A percentile compares a stretch with the other conserved stretches of the same genome.
These are phyloP conservation scores for Phlyctochytrium bullatum DNA, from an alignment of 192 early-diverging fungal genomes.

Conservation along the genomic window DNA sequence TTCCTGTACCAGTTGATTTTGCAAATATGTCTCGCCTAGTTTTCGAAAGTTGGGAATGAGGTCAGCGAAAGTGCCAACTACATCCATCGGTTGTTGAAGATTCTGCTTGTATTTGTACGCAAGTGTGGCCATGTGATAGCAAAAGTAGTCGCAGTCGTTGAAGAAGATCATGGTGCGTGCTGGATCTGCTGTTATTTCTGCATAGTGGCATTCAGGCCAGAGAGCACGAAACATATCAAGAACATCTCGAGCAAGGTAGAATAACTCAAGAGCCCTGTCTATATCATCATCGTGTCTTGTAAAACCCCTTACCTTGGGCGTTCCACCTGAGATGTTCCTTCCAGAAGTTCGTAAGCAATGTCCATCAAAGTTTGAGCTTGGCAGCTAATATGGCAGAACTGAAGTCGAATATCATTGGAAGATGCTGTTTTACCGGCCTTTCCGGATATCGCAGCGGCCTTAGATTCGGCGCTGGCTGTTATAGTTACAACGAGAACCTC, in stretches of 20 bases:
- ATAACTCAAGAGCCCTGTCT: conserved; percentile 24
- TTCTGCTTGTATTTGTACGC: conserved; percentile 48
- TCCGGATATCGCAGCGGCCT: too few species aligned
- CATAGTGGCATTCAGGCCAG: conserved; percentile 59
- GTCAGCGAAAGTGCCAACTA: conserved; percentile 49
- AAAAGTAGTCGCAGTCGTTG: conserved; percentile 66
- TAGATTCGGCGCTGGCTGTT: too few species aligned
- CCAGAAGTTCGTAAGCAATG: conserved; percentile 29
- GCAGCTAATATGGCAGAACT: conserved; percentile 29
- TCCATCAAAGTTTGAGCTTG: conserved; percentile 44
- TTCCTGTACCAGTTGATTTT: conserved; percentile 51
- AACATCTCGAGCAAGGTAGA: conserved; percentile 39
- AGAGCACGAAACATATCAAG: conserved; percentile 62
- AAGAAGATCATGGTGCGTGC: conserved; percentile 59
- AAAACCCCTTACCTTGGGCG: conserved; percentile 17
- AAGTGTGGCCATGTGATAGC: conserved; percentile 32
- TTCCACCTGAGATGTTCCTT: conserved; percentile 12
- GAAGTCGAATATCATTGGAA: conserved; percentile 22
- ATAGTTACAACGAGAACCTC: too few species aligned
- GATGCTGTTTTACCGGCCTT: too few species aligned
- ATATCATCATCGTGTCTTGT: not conserved
- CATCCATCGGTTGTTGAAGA: conserved; percentile 32
- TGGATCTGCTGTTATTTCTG: conserved; percentile 48
- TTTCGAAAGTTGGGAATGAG: conserved; percentile 46
- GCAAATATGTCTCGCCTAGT: conserved; percentile 52